Percentiles rank a stretch among this genome's conserved stretches.
phyloP scores from a whole-genome alignment of 2,329 filamentous ascomycete species.

The Juglanconis juglandina region DNA sequence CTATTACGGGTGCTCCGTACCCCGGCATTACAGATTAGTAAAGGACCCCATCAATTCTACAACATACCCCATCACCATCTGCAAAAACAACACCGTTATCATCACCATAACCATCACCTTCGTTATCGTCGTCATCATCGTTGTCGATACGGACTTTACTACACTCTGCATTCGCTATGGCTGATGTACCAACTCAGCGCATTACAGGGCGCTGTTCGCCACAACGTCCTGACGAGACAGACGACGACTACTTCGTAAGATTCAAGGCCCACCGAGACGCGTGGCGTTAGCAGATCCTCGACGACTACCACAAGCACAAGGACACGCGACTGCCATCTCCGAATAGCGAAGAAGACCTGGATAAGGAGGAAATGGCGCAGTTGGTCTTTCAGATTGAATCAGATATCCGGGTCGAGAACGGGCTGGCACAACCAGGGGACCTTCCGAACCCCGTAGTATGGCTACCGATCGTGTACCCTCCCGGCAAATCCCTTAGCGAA shows the following conservation, averaged over 20 bases:
- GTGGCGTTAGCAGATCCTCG: conserved; percentile 1
- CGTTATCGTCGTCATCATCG: too few species aligned
- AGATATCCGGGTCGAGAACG: neutral
- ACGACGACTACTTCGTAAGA: neutral
- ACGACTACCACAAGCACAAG: neutral
- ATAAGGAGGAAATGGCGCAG: neutral
- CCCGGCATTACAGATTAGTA: too few species aligned
- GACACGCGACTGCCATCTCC: neutral
- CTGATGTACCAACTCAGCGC: neutral
- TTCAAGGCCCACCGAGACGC: neutral
- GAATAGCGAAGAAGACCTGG: neutral
- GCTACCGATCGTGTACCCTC: neutral
- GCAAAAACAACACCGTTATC: too few species aligned
- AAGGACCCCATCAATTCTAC: neutral
- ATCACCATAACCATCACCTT: too few species aligned
- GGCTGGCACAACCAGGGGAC: neutral
- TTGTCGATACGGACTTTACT: neutral
- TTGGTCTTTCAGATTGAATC: neutral
- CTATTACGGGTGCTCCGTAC: neutral
- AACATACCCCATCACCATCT: too few species aligned
- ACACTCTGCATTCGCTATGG: neutral
- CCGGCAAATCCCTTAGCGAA: conserved; percentile 4
- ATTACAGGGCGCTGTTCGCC: neutral
- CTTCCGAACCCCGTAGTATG: neutral
- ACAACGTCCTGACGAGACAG: neutral